Evolutionary conservation across 805 yeast species (phyloP), one percentile per base, ranked within the genome.

Genomic region (Lachancea quebecensis): DNA sequence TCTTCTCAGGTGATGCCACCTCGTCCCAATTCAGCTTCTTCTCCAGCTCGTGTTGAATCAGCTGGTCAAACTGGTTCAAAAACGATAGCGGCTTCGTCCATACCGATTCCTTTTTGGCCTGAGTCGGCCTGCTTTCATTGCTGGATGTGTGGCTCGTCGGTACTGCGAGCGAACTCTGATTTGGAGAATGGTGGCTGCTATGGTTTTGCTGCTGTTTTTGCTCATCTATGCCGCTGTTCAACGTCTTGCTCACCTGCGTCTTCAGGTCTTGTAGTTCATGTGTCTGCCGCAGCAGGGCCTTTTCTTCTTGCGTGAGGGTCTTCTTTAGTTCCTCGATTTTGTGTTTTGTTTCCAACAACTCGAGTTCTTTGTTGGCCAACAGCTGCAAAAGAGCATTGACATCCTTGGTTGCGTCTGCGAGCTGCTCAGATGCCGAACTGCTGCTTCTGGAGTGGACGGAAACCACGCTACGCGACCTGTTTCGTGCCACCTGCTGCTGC

Each of bases 321-420:
- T 67, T 59, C 41, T 77, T 72, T 54, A 82, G 47, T 17, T 67
- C 72, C 36, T 72, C 73, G 21, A 81, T 71, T 39, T 69, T 66
- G 51, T 78, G 81, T 50, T 79, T 81, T 36, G 82, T 62, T 52
- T 83, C 89, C 41, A 83, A 73, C 27, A 83, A 67, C 21, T 74
- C 75, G 76, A 81, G 76, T 57, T 84, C 93, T 55, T 81, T 83
- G 35, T 77, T 66, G 0, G 91, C 91, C 38, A 84, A 64, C 8
- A 72, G 65, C 49, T 86, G 71, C 40, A 83, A 62, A 40, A 80
- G 75, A 4, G 73, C 77, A 46, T 77, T 78, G 5, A 81, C 66
- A 35, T 72, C 78, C 14, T n/a, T 16, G 11, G 35, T 32, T 11
- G 35, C 11, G 11, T 36, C 41, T 11, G 29, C 12, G 11, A n/a